Conservation (phyloP, 2,329 filamentous ascomycete species). For the Lecanoromycetidae sp. region DNA sequence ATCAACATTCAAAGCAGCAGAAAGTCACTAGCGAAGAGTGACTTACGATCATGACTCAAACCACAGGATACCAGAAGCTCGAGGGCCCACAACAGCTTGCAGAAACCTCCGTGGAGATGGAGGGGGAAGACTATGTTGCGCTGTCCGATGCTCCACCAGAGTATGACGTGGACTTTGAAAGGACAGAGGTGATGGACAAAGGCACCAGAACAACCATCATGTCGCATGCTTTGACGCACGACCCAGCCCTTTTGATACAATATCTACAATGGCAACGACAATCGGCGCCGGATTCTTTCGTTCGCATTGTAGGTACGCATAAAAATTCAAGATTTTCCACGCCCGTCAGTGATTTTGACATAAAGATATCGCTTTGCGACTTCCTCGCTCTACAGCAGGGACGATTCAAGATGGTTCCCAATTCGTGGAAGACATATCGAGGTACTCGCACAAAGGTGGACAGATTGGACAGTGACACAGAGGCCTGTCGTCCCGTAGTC, state of each 20-base stretch:
- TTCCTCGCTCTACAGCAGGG: neutral
- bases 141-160: neutral
- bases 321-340: neutral
- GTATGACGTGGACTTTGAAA: neutral
- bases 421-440: neutral
- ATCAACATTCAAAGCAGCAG: too few relatives aligned
- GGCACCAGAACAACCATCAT: neutral
- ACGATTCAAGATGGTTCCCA: neutral
- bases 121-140: too few relatives aligned
- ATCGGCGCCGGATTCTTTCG: neutral
- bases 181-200: neutral
- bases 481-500: neutral
- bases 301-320: neutral
- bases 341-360: slow-evolving; percentile 3
- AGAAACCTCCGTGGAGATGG: too few relatives aligned
- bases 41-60: too few relatives aligned
- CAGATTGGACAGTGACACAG: neutral
- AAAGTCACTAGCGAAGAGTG: too few relatives aligned
- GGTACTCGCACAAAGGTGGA: neutral
- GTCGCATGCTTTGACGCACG: neutral
- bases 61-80: too few relatives aligned
- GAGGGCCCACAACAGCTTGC: too few relatives aligned
- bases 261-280: neutral
- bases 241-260: neutral
- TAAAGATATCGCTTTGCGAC: neutral